Conservation (phyloP, 148 eudicot species). For the Diospyros lotus region DNA sequence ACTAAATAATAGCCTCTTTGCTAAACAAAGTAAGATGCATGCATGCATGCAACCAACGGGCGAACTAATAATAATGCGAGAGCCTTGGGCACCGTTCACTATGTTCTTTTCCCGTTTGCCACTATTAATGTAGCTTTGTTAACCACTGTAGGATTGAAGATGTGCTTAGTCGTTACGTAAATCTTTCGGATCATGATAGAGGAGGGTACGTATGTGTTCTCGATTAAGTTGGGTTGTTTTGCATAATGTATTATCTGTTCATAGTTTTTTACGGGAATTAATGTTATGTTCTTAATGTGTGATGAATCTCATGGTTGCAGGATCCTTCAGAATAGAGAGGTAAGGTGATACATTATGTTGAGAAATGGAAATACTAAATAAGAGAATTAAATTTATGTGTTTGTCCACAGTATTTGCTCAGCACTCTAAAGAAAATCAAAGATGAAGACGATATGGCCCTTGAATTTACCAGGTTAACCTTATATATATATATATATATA, state of each 20-base stretch:
- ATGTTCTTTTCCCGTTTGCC: neutral
- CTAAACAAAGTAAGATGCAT: neutral
- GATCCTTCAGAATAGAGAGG: slow-evolving; percentile 44
- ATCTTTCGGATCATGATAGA: slow-evolving; percentile 59
- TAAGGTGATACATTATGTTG: neutral
- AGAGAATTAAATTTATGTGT: neutral
- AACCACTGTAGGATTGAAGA: slow-evolving; percentile 53
- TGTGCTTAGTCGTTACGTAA: slow-evolving; percentile 53
- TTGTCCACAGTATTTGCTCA: slow-evolving; percentile 48
- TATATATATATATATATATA: neutral
- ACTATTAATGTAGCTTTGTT: neutral
- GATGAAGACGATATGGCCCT: slow-evolving; percentile 62
- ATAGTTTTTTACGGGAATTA: neutral
- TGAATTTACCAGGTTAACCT: slow-evolving; percentile 41
- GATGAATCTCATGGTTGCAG: slow-evolving; percentile 19
- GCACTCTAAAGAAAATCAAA: slow-evolving; percentile 53
- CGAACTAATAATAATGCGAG: too few relatives aligned
- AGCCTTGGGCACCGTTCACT: too few relatives aligned
- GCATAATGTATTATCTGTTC: neutral
- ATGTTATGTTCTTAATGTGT: slow-evolving; percentile 1
- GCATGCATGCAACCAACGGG: neutral
- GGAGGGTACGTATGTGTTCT: slow-evolving; percentile 36
- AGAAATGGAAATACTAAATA: neutral
- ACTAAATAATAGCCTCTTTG: too few relatives aligned
- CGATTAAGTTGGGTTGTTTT: neutral